phyloP scores from a whole-genome alignment of 2,329 filamentous ascomycete species.

The Tolypocladium tropicale region DNA sequence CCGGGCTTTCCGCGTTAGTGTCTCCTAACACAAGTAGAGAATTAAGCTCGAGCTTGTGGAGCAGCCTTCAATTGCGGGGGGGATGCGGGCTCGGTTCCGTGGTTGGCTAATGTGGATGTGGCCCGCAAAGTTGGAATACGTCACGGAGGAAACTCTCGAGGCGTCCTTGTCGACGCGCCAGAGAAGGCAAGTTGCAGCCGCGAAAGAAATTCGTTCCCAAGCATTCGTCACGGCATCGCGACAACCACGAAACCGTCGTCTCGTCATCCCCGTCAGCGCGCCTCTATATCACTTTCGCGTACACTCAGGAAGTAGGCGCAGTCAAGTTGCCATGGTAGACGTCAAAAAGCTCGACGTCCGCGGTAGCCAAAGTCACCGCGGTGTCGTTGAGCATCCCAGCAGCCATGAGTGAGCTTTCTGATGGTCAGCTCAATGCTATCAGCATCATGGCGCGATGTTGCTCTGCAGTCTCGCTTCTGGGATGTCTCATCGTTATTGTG shows the following conservation, averaged over 20 bases:
- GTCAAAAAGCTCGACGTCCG: no score
- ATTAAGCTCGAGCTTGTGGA: not conserved
- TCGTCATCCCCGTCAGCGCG: not conserved
- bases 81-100: not conserved
- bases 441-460: conserved; percentile 55
- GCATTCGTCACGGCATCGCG: not conserved
- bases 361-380: not conserved
- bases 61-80: not conserved
- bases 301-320: not conserved
- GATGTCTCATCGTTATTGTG: conserved; percentile 59
- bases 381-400: not conserved
- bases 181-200: not conserved
- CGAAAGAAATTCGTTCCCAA: not conserved
- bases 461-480: conserved; percentile 61
- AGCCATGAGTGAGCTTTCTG: not conserved
- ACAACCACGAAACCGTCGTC: not conserved
- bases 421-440: conserved; percentile 22
- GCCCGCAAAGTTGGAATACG: not conserved
- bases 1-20: not conserved
- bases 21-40: no score
- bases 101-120: not conserved
- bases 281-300: not conserved
- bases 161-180: no score
- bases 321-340: not conserved
- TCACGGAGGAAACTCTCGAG: not conserved